phyloP scores from a whole-genome alignment of 2,329 filamentous ascomycete genomes.

The Didymella pomorum region DNA sequence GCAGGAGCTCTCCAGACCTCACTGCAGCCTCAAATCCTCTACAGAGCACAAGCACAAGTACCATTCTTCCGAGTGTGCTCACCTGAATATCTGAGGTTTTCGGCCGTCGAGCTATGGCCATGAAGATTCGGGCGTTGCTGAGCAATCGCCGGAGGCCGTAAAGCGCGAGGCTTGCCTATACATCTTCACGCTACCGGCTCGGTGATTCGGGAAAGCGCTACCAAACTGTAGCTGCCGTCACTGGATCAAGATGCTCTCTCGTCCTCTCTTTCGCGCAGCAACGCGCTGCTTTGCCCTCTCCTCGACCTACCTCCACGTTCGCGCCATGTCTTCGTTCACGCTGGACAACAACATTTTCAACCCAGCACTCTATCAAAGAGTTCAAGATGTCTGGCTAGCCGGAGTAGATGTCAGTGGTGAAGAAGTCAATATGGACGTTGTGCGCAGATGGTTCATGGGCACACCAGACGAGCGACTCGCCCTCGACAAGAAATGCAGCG shows the following conservation, averaged over 20 bases:
- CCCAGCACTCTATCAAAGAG: slow-evolving; percentile 45
- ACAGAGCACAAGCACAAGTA: not conserved
- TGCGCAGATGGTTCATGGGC: slow-evolving; percentile 51
- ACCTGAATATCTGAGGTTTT: not conserved
- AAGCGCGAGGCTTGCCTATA: slow-evolving; percentile 14
- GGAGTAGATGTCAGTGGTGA: slow-evolving; percentile 40
- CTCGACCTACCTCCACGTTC: slow-evolving; percentile 17
- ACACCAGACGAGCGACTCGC: slow-evolving; percentile 43
- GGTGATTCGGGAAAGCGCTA: not conserved
- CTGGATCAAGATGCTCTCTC: slow-evolving; percentile 9
- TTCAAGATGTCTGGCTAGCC: slow-evolving; percentile 53
- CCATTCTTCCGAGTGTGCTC: not conserved
- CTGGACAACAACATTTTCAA: slow-evolving; percentile 54
- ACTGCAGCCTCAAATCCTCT: not conserved
- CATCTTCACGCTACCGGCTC: slow-evolving; percentile 8
- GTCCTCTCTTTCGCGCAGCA: slow-evolving; percentile 11
- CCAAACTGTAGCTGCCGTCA: slow-evolving; percentile 2
- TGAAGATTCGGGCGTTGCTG: slow-evolving; percentile 4
- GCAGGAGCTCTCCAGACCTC: not conserved
- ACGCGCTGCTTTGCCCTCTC: slow-evolving; percentile 14
- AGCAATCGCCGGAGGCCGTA: slow-evolving; percentile 17
- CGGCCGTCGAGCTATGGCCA: slow-evolving; percentile 10
- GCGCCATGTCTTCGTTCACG: slow-evolving; percentile 44
- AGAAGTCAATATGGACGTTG: slow-evolving; percentile 30
- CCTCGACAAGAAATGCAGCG: slow-evolving; percentile 50